These are phyloP conservation scores for Fistulinella cinereoalba DNA, from an alignment of 1,284 basidiomycete species.

Conservation along the genomic window DNA sequence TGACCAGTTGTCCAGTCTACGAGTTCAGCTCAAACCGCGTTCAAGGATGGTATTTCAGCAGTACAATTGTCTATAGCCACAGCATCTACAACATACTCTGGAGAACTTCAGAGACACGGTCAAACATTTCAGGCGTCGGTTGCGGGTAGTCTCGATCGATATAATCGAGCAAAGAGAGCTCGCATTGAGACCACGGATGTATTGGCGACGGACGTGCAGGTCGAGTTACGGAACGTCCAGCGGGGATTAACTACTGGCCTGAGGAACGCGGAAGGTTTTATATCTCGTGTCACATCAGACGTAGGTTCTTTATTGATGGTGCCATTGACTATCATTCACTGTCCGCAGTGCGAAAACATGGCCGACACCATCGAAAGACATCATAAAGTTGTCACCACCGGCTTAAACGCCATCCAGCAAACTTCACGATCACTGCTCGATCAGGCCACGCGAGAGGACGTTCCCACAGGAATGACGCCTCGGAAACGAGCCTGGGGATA, in stretches of 20 bases:
- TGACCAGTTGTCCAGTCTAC: conserved; percentile 41
- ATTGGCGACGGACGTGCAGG: conserved; percentile 49
- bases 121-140: conserved; percentile 45
- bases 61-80: conserved; percentile 46
- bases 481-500: conserved; percentile 68
- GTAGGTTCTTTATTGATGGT: conserved; percentile 36
- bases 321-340: conserved; percentile 2
- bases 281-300: conserved; percentile 44
- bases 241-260: conserved; percentile 50
- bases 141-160: conserved; percentile 53
- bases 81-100: conserved; percentile 52
- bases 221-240: conserved; percentile 50
- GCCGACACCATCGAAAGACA: conserved; percentile 41
- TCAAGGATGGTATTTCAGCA: conserved; percentile 44
- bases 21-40: conserved; percentile 37
- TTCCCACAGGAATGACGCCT: conserved; percentile 66
- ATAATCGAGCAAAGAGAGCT: conserved; percentile 62
- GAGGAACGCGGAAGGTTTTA: conserved; percentile 47
- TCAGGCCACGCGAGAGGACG: conserved; percentile 60
- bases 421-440: conserved; percentile 52
- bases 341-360: conserved; percentile 40
- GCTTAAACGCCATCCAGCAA: conserved; percentile 49
- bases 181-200: conserved; percentile 57
- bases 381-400: conserved; percentile 37
- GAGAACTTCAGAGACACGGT: conserved; percentile 50